These are phyloP conservation scores for Candida oleophila DNA, from an alignment of 805 yeast species.

Conservation along the genomic window DNA sequence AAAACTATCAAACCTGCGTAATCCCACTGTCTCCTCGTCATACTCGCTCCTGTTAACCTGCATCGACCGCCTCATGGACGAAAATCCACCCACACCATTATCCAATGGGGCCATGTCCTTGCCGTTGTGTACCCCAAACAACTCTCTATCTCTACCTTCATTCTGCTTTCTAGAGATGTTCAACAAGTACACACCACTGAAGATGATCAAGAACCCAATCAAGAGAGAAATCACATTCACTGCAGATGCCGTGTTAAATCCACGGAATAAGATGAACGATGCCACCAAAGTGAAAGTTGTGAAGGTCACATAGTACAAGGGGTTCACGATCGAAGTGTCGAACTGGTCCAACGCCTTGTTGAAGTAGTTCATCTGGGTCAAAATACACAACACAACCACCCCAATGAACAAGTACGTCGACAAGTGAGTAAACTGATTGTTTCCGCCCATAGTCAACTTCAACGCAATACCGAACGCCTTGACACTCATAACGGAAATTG, in stretches of 20 bases:
- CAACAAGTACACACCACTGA: slow-evolving; percentile 80
- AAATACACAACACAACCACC: slow-evolving; percentile 77
- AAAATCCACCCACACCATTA: slow-evolving; percentile 72
- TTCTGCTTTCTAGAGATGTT: slow-evolving; percentile 72
- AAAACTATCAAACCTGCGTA: slow-evolving; percentile 62
- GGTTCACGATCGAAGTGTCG: slow-evolving; percentile 89
- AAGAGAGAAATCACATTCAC: slow-evolving; percentile 78
- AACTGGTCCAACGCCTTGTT: slow-evolving; percentile 92
- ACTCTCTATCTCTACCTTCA: slow-evolving; percentile 51
- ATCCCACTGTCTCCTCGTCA: slow-evolving; percentile 48
- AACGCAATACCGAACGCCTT: slow-evolving; percentile 92
- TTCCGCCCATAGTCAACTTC: slow-evolving; percentile 79
- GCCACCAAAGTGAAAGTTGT: slow-evolving; percentile 86
- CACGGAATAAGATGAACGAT: slow-evolving; percentile 80
- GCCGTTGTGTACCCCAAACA: slow-evolving; percentile 58
- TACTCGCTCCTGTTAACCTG: slow-evolving; percentile 51
- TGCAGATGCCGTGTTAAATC: slow-evolving; percentile 80
- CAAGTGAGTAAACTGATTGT: slow-evolving; percentile 81
- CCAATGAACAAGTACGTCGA: slow-evolving; percentile 79
- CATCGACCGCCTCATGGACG: slow-evolving; percentile 73
- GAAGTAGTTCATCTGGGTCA: slow-evolving; percentile 91
- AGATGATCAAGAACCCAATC: slow-evolving; percentile 83
- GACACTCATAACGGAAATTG: slow-evolving; percentile 86
- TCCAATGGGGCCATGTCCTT: slow-evolving; percentile 68
- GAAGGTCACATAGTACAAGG: slow-evolving; percentile 85